Conservation (phyloP, 1,284 basidiomycete species). For the Tilletia horrida region DNA sequence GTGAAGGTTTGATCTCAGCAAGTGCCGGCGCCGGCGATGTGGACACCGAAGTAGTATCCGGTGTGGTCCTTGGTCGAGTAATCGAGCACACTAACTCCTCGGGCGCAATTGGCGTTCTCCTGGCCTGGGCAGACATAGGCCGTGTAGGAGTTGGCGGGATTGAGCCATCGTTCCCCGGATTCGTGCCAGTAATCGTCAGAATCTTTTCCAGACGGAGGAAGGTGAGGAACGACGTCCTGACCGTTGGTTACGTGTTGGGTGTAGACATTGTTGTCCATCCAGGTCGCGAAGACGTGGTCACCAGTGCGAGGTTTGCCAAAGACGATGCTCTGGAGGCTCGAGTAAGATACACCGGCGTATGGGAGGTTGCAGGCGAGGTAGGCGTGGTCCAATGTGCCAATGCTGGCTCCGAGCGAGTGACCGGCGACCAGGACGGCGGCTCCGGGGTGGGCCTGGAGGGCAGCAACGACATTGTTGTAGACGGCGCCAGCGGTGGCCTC, state of each 20-base stretch:
- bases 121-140: constrained; percentile 44
- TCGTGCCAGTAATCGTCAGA: constrained; percentile 35
- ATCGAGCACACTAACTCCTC: constrained; percentile 27
- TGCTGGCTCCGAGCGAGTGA: constrained; percentile 46
- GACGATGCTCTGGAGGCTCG: constrained; percentile 29
- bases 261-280: constrained; percentile 35
- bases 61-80: constrained; percentile 38
- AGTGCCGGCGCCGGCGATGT: constrained; percentile 31
- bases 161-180: constrained; percentile 43
- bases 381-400: constrained; percentile 36
- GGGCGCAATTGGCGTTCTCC: constrained; percentile 45
- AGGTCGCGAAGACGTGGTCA: constrained; percentile 36
- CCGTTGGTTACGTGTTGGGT: constrained; percentile 39
- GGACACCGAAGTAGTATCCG: constrained; percentile 45
- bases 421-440: constrained; percentile 34
- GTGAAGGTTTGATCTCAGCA: constrained; percentile 6
- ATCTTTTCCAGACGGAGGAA: constrained; percentile 28
- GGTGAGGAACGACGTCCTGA: constrained; percentile 35
- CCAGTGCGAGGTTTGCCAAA: constrained; percentile 43
- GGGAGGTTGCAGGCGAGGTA: constrained; percentile 34
- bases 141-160: constrained; percentile 33
- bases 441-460: constrained; percentile 29
- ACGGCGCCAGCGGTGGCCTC: constrained; percentile 32
- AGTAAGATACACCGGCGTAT: constrained; percentile 9
- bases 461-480: constrained; percentile 33